These are phyloP conservation scores for Kodamaea hsintzibuensis DNA, from an alignment of 805 yeast genomes.

Conservation along the genomic window DNA sequence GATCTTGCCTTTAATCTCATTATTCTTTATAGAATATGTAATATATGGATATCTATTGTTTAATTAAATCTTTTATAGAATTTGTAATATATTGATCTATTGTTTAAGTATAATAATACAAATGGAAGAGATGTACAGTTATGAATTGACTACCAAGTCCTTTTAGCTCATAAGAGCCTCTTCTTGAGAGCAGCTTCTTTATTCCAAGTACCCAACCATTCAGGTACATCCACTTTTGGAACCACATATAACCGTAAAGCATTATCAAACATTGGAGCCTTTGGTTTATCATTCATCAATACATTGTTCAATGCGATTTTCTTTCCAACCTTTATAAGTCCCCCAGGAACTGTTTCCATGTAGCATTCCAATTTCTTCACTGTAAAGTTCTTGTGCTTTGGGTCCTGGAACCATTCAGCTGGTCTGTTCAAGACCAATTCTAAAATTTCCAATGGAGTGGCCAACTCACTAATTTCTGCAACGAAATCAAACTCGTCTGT, in stretches of 20 bases:
- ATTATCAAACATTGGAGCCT: slow-evolving; percentile 75
- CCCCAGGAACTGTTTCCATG: slow-evolving; percentile 83
- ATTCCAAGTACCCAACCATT: slow-evolving; percentile 70
- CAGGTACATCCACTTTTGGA: slow-evolving; percentile 64
- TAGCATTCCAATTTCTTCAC: slow-evolving; percentile 64
- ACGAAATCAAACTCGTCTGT: slow-evolving; percentile 82
- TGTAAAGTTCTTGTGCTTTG: slow-evolving; percentile 60
- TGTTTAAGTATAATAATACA: background rate
- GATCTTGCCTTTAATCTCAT: background rate
- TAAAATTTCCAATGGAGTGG: slow-evolving; percentile 64
- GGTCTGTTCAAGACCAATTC: slow-evolving; percentile 63
- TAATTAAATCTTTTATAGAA: too few relatives aligned
- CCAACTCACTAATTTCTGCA: slow-evolving; percentile 70
- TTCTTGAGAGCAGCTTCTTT: slow-evolving; percentile 53
- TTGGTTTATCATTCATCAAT: slow-evolving; percentile 60
- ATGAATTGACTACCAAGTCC: too few relatives aligned
- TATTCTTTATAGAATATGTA: background rate
- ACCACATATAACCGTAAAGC: slow-evolving; percentile 73
- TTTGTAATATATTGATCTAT: too few relatives aligned
- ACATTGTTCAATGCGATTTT: slow-evolving; percentile 66
- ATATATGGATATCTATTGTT: background rate
- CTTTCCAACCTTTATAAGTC: slow-evolving; percentile 82
- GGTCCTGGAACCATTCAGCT: slow-evolving; percentile 64
- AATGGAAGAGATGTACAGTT: background rate
- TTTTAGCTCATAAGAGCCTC: background rate